A percentile compares a stretch with the other conserved stretches of the same genome.
Conservation (phyloP, 345 rosid genomes). For the Salix purpurea region DNA sequence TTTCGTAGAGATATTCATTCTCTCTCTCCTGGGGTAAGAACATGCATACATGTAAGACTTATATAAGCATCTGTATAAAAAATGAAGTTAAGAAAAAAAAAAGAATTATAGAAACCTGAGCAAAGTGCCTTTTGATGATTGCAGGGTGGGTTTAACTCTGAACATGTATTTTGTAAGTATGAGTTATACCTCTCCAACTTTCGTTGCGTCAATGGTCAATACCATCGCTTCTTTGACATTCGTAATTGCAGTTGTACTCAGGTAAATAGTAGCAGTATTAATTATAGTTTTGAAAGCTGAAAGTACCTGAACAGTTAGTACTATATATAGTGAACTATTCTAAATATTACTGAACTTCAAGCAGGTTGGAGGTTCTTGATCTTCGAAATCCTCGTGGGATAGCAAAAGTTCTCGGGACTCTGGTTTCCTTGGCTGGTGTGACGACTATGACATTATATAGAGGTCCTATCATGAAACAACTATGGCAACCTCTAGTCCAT, state of each 20-base stretch:
- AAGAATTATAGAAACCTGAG: background rate
- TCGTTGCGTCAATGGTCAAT: constrained; percentile 31
- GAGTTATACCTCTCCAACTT: constrained; percentile 32
- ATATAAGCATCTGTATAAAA: background rate
- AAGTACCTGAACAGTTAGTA: background rate
- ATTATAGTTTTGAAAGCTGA: background rate
- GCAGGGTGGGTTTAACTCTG: constrained; percentile 47
- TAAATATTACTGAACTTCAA: background rate
- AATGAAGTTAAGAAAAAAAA: background rate
- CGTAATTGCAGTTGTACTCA: constrained; percentile 22
- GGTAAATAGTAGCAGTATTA: constrained; percentile 5
- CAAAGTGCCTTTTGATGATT: background rate
- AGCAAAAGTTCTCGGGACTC: constrained; percentile 53
- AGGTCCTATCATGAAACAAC: constrained; percentile 41
- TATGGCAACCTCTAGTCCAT: constrained; percentile 38
- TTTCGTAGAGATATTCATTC: constrained; percentile 52
- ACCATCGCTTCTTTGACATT: constrained; percentile 26
- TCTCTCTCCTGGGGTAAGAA: constrained; percentile 60
- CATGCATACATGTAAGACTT: background rate
- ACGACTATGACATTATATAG: constrained; percentile 51
- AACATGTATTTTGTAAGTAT: constrained; percentile 35
- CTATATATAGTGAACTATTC: background rate
- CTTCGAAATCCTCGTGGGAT: constrained; percentile 46
- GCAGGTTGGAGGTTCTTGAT: constrained; percentile 54
- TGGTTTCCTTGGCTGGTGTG: constrained; percentile 51